Evolutionary conservation across 1,139 yeast species (phyloP).

Genomic region (Geotrichum klebahnii): DNA sequence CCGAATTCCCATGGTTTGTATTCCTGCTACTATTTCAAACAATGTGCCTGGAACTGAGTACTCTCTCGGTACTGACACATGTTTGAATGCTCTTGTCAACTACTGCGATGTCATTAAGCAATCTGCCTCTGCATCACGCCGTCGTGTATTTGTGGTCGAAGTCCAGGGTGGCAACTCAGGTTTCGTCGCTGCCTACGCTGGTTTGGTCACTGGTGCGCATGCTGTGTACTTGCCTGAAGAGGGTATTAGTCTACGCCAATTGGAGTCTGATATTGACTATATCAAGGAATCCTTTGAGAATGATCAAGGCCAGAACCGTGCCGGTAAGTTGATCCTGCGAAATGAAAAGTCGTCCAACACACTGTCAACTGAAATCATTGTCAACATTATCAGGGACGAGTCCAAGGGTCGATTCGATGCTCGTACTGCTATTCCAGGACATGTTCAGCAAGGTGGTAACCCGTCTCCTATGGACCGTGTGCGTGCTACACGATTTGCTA

Average conservation of each 20-base stretch:
- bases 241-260: conserved; percentile 64
- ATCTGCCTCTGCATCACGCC: conserved; percentile 90
- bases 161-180: conserved; percentile 98
- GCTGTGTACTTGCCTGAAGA: conserved; percentile 93
- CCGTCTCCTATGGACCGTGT: conserved; percentile 95
- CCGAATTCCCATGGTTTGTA: conserved; percentile 86
- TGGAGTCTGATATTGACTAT: conserved; percentile 72
- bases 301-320: conserved; percentile 77
- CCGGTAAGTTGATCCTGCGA: conserved; percentile 81
- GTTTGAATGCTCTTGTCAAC: conserved; percentile 80
- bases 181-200: conserved; percentile 80
- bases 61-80: conserved; percentile 89
- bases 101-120: conserved; percentile 96
- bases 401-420: conserved; percentile 76
- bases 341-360: conserved; percentile 82
- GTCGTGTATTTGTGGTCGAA: conserved; percentile 92
- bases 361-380: conserved; percentile 73
- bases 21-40: conserved; percentile 96
- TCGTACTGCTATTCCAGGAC: conserved; percentile 96
- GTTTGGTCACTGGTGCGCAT: conserved; percentile 88
- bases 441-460: conserved; percentile 94
- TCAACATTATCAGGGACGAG: conserved; percentile 77
- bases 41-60: conserved; percentile 97
- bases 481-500: conserved; percentile 84
- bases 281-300: conserved; percentile 63